These are phyloP conservation scores for Cryphonectria japonica DNA, from an alignment of 2,329 filamentous ascomycete species.

Conservation along the genomic window DNA sequence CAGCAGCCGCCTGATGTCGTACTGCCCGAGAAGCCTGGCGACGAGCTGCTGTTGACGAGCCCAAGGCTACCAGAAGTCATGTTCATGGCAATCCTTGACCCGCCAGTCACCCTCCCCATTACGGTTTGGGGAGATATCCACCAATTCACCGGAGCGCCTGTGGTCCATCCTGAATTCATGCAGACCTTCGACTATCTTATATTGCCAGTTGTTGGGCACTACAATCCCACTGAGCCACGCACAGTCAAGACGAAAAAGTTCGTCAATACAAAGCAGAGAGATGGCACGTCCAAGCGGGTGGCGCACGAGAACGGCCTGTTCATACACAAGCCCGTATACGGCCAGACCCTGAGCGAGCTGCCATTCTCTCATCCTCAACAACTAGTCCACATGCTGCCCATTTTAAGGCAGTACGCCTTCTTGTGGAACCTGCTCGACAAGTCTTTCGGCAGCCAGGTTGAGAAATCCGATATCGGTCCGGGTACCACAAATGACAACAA, in stretches of 20 bases:
- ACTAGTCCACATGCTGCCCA: conserved; percentile 72
- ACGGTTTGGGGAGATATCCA: conserved; percentile 66
- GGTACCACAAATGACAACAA: conserved; percentile 24
- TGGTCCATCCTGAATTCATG: conserved; percentile 46
- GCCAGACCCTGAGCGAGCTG: conserved; percentile 66
- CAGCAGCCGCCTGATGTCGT: conserved; percentile 70
- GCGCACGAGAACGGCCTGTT: conserved; percentile 65
- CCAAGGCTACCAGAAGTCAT: conserved; percentile 70
- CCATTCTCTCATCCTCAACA: conserved; percentile 81
- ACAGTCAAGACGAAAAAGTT: conserved; percentile 55
- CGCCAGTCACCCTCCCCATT: conserved; percentile 72
- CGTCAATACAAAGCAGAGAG: conserved; percentile 47
- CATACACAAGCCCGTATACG: conserved; percentile 74
- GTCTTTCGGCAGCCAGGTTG: conserved; percentile 54
- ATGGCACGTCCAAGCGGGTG: conserved; percentile 38
- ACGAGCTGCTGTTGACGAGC: conserved; percentile 51
- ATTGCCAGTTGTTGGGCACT: conserved; percentile 56
- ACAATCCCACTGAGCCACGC: conserved; percentile 62
- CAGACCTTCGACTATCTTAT: conserved; percentile 62
- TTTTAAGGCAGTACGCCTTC: conserved; percentile 75
- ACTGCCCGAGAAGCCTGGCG: conserved; percentile 52
- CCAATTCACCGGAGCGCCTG: conserved; percentile 55
- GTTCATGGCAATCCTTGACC: conserved; percentile 76
- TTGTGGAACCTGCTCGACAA: conserved; percentile 66
- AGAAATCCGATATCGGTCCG: conserved; percentile 30